A percentile compares a stretch with the other conserved stretches of the same genome.
Evolutionary conservation across 2,329 filamentous ascomycete species (phyloP).

Genomic region (Aspergillus pseudoviridinutans): DNA sequence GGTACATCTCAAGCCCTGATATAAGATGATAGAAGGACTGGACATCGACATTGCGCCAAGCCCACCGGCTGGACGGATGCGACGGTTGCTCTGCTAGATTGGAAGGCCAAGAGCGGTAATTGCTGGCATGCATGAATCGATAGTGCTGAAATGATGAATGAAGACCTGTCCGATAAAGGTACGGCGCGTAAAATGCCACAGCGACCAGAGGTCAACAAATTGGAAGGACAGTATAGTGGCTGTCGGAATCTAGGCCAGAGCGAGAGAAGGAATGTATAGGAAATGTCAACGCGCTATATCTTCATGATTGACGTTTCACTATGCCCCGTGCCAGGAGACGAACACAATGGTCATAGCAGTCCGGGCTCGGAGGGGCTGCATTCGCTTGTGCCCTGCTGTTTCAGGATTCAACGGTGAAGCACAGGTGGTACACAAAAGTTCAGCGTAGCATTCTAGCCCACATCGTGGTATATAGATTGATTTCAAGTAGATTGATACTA

Average conservation of each 20-base stretch:
- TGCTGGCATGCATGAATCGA: neutral
- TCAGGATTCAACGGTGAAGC: slow-evolving; percentile 20
- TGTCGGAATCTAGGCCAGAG: neutral
- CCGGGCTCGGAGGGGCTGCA: slow-evolving; percentile 9
- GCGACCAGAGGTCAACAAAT: neutral
- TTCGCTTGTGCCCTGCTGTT: slow-evolving; percentile 11
- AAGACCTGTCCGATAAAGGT: neutral
- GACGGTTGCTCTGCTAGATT: slow-evolving; percentile 2
- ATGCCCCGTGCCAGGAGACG: neutral
- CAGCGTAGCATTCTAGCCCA: neutral
- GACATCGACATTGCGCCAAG: slow-evolving; percentile 26
- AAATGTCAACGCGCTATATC: neutral
- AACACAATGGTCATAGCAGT: slow-evolving; percentile 12
- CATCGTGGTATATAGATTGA: neutral
- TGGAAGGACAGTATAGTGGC: neutral
- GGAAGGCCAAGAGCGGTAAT: neutral
- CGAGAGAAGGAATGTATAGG: neutral
- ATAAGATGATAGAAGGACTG: slow-evolving; percentile 19
- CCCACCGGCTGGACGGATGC: slow-evolving; percentile 11
- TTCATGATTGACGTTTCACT: neutral
- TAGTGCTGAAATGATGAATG: neutral
- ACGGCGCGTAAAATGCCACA: neutral
- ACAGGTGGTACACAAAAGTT: slow-evolving; percentile 6
- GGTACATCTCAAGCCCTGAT: slow-evolving; percentile 23
- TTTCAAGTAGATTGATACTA: neutral